Conservation (phyloP, 495 filamentous ascomycete genomes). For the Aspergillus campestris region DNA sequence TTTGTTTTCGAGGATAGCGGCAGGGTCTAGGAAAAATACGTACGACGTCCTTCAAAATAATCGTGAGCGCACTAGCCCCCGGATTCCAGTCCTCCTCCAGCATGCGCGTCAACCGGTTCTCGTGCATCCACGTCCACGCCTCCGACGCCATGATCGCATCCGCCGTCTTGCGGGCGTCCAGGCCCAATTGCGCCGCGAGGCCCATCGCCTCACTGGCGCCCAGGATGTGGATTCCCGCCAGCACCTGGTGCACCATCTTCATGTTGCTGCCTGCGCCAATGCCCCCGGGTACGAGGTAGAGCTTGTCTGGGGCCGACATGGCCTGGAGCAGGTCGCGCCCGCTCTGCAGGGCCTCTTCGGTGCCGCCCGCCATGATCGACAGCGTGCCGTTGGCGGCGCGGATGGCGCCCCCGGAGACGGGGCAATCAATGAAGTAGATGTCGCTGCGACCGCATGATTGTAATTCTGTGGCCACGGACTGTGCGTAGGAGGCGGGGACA, state of each 20-base stretch:
- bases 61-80: conserved; percentile 57
- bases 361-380: conserved; percentile 70
- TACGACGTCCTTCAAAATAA: conserved; percentile 73
- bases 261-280: conserved; percentile 75
- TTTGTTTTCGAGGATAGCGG: background rate
- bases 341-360: conserved; percentile 46
- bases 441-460: conserved; percentile 47
- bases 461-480: conserved; percentile 49
- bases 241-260: conserved; percentile 81
- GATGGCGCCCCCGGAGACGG: conserved; percentile 68
- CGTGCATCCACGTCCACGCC: conserved; percentile 77
- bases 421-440: conserved; percentile 61
- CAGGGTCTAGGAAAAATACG: background rate
- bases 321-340: conserved; percentile 52
- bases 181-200: conserved; percentile 57
- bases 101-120: conserved; percentile 63
- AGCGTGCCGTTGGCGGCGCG: conserved; percentile 69
- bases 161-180: conserved; percentile 50
- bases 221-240: conserved; percentile 69
- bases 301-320: conserved; percentile 51
- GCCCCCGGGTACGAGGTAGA: conserved; percentile 67
- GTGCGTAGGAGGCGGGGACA: conserved; percentile 58
- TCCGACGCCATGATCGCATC: conserved; percentile 50
- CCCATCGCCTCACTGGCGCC: conserved; percentile 66
- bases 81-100: conserved; percentile 57